Evolutionary conservation across 2,329 filamentous ascomycete species (phyloP).

Genomic region (Lasiodiplodia hormozganensis): DNA sequence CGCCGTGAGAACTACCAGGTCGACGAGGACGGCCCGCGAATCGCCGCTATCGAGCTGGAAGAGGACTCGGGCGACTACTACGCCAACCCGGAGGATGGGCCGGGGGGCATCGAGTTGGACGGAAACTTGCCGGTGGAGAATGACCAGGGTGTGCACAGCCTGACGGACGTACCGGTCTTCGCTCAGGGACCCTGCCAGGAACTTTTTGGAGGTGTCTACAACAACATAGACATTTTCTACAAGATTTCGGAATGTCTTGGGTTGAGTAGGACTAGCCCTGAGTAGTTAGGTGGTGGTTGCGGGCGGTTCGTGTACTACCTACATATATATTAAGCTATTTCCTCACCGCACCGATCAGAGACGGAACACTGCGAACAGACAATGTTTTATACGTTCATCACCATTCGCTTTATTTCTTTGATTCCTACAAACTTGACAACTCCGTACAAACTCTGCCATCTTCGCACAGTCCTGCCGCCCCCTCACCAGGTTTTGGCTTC

Average conservation of each 20-base stretch:
- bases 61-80: slow-evolving; percentile 64
- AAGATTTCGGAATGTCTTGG: slow-evolving; percentile 71
- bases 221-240: slow-evolving; percentile 76
- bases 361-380: too few species aligned
- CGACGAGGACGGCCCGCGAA: slow-evolving; percentile 69
- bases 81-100: slow-evolving; percentile 71
- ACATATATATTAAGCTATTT: too few species aligned
- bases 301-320: too few species aligned
- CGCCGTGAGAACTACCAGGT: slow-evolving; percentile 78
- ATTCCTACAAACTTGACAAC: too few species aligned
- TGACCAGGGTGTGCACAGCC: slow-evolving; percentile 59
- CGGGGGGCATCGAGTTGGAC: slow-evolving; percentile 74
- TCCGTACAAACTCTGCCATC: too few species aligned
- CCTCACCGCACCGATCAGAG: too few species aligned
- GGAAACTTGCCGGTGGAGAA: slow-evolving; percentile 72
- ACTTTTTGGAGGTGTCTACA: slow-evolving; percentile 73
- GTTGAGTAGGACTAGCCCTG: slow-evolving; percentile 12
- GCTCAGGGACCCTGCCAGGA: slow-evolving; percentile 81
- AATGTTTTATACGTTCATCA: too few species aligned
- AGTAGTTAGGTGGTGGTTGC: too few species aligned
- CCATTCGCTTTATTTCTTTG: too few species aligned
- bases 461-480: too few species aligned
- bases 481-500: too few species aligned
- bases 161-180: slow-evolving; percentile 64
- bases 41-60: slow-evolving; percentile 63